Evolutionary conservation across 257 asterid species (phyloP), one percentile per base, ranked within the genome.

Genomic region (Verbascum thapsus): DNA sequence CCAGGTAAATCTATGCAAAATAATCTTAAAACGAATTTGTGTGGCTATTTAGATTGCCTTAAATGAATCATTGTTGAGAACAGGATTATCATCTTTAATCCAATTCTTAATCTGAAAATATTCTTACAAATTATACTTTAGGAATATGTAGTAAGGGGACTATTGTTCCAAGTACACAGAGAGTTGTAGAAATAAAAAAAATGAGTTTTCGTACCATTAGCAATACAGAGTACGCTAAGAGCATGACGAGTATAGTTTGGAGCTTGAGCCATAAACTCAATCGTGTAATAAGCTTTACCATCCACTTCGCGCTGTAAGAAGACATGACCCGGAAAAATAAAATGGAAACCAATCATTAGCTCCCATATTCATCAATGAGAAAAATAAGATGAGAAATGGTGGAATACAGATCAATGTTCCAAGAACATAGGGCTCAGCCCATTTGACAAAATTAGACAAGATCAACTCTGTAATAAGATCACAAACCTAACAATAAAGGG

Each of bases 181-280:
- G 22, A 6, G 0, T 8, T n/a, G 3, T 30, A 10, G 16, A 45
- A 63, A 11, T 3, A 16, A 4, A 20, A 49, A 10, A 15, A 41
- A 32, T n/a, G n/a, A n/a, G n/a, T 20, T 17, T 60, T 63, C 72
- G 6, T 85, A 89, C 96, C 97, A 44, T 87, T 94, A 72, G 90
- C 94, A 64, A 90, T 71, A 53, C 86, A 83, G 75, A 92, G 81
- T 12, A 88, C 59, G 56, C 83, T 81, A 57, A 90, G 87, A 68
- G 99, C 97, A 85, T 89, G 97, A 7, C 97, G 91, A 48, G 91
- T 84, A 58, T 83, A 86, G 72, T 85, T 88, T 37, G 88, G 96
- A 67, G 95, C 96, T 80, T 85, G 70, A 10, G 95, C 94, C 11
- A 79, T 49, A 74, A 81, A 91, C 77, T 91, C 96, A 7, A 88